Evolutionary conservation across 1,284 basidiomycete genomes (phyloP).

Genomic region (Papiliotrema terrestris): DNA sequence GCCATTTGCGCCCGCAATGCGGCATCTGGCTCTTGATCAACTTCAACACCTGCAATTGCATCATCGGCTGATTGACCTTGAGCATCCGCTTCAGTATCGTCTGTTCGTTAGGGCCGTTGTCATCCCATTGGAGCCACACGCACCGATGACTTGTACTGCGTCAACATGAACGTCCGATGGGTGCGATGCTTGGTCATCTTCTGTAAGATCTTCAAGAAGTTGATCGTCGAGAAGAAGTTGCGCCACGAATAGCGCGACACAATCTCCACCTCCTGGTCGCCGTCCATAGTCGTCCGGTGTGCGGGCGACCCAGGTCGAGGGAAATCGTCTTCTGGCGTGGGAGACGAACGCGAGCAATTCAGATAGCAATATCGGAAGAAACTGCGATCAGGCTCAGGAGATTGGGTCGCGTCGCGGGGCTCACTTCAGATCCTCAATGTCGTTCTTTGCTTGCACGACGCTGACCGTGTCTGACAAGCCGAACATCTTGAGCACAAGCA

Average conservation of each 20-base stretch:
- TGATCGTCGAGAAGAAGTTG: slow-evolving; percentile 97
- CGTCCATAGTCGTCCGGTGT: slow-evolving; percentile 23
- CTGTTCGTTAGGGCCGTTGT: slow-evolving; percentile 49
- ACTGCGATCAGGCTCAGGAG: slow-evolving; percentile 50
- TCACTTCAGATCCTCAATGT: slow-evolving; percentile 81
- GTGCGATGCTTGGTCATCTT: slow-evolving; percentile 93
- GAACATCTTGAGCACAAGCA: slow-evolving; percentile 97
- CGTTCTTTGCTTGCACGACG: slow-evolving; percentile 80
- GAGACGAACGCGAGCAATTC: slow-evolving; percentile 55
- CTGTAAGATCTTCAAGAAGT: slow-evolving; percentile 97
- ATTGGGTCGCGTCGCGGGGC: slow-evolving; percentile 31
- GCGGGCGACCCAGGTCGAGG: slow-evolving; percentile 1
- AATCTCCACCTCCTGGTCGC: slow-evolving; percentile 83
- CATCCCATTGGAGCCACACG: slow-evolving; percentile 34
- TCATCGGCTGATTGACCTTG: slow-evolving; percentile 86
- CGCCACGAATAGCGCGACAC: slow-evolving; percentile 95
- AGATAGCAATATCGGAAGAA: slow-evolving; percentile 87
- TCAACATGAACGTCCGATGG: slow-evolving; percentile 91
- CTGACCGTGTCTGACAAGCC: slow-evolving; percentile 86
- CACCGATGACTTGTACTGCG: slow-evolving; percentile 97
- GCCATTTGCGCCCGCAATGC: slow-evolving; percentile 96
- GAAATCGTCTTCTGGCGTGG: slow-evolving; percentile 48
- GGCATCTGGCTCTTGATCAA: slow-evolving; percentile 99
- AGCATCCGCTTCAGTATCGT: slow-evolving; percentile 92
- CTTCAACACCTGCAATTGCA: slow-evolving; percentile 96